These are phyloP conservation scores for Toxicodendron radicans DNA, from an alignment of 345 rosid genomes.

Conservation along the genomic window DNA sequence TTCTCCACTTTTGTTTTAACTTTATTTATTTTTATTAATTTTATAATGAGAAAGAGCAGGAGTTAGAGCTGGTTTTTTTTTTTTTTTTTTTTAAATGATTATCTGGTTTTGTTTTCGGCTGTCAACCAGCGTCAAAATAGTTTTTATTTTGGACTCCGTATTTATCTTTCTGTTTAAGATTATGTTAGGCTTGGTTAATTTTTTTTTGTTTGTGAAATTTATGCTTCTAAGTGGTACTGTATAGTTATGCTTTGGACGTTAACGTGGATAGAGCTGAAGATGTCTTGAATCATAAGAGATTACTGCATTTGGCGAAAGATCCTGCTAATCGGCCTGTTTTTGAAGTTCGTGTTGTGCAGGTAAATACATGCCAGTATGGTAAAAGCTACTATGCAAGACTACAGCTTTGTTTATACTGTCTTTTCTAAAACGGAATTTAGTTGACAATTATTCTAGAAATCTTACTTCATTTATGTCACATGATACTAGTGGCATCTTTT, in stretches of 20 bases:
- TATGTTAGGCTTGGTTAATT: background rate
- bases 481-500: background rate
- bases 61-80: background rate
- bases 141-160: background rate
- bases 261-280: constrained; percentile 98
- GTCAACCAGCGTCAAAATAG: background rate
- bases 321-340: constrained; percentile 78
- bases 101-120: background rate
- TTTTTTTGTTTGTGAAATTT: background rate
- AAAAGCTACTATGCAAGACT: too few relatives aligned
- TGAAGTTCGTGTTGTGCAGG: constrained; percentile 92
- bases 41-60: constrained; percentile 15
- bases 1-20: background rate
- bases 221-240: constrained; percentile 9
- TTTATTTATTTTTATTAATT: constrained; percentile 8
- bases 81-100: background rate
- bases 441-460: background rate
- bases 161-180: background rate
- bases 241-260: constrained; percentile 88
- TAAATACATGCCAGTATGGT: constrained; percentile 5
- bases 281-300: constrained; percentile 77
- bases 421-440: background rate
- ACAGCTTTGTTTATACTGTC: too few relatives aligned
- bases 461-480: background rate
- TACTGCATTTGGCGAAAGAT: constrained; percentile 73